Evolutionary conservation across 2,329 filamentous ascomycete genomes (phyloP).

Genomic region (Cadophora sp.): DNA sequence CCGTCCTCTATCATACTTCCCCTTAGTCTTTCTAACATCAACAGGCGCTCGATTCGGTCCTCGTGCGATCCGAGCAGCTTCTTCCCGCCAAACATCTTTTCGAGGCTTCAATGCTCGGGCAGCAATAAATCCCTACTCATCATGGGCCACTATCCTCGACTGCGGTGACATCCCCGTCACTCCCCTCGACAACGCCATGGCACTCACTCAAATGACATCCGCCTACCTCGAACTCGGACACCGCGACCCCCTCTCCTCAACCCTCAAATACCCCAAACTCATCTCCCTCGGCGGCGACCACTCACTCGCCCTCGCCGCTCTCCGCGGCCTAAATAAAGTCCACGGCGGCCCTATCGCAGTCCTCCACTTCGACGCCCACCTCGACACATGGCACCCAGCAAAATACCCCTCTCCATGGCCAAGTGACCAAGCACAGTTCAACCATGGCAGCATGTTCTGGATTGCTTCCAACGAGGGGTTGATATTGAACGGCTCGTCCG

Average conservation of each 20-base stretch:
- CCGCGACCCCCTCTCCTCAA: slow-evolving; percentile 37
- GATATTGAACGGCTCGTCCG: slow-evolving; percentile 74
- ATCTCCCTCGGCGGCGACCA: slow-evolving; percentile 79
- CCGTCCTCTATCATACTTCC: background rate
- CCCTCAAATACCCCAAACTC: slow-evolving; percentile 46
- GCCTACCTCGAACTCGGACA: slow-evolving; percentile 41
- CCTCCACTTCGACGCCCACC: slow-evolving; percentile 72
- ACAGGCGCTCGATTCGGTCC: slow-evolving; percentile 81
- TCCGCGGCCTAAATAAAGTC: slow-evolving; percentile 68
- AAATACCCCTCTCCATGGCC: slow-evolving; percentile 82
- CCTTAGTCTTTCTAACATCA: slow-evolving; percentile 9
- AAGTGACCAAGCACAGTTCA: slow-evolving; percentile 75
- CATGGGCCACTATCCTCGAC: slow-evolving; percentile 81
- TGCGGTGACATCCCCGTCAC: slow-evolving; percentile 91
- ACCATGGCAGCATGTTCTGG: slow-evolving; percentile 93
- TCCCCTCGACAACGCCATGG: slow-evolving; percentile 84
- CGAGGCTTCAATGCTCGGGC: slow-evolving; percentile 85
- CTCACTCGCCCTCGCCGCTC: slow-evolving; percentile 71
- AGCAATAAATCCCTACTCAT: slow-evolving; percentile 81
- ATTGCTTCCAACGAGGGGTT: slow-evolving; percentile 82
- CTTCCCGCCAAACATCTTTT: slow-evolving; percentile 79
- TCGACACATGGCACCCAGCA: slow-evolving; percentile 49
- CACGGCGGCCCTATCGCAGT: slow-evolving; percentile 71
- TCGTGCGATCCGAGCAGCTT: slow-evolving; percentile 84
- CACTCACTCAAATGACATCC: slow-evolving; percentile 77